Base-by-base conservation (phyloP, 2,329 filamentous ascomycete genomes). In the Didymella segeticola region DNA sequence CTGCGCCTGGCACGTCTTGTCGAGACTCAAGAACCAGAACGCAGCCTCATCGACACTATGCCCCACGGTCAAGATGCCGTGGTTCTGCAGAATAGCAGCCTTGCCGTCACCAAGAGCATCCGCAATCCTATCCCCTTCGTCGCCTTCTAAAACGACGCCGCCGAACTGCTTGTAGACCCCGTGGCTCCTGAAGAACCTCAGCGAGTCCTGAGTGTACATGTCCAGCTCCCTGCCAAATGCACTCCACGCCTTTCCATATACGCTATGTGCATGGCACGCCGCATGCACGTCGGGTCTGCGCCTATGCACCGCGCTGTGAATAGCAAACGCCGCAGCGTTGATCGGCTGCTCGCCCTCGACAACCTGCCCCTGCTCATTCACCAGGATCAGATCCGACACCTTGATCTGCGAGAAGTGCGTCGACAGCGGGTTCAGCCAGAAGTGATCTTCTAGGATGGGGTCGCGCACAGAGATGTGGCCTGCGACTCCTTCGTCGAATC, bases 141-240 rank as follows among this genome's bases (percentile, higher is more conserved):
- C 79, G 1, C 70, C 71, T 4, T 72, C 77, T 14, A 75, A 70
- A 2, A 78, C 76, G 0, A 79, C 75, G 11, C 74, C 80, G 1
- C 69, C 76, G 45, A 74, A 76, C 26, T 76, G 68, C 27, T 63
- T 71, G 34, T 75, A 78, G 8, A 79, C 77, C 39, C 70, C 69
- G 57, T 78, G 76, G 52, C 61, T 60, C 43, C 71, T 72, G 53
- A 72, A 75, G 59, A 79, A 80, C 2, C 77, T 64, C 41, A 79
- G 59, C 30, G 72, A 72, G 53, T 81, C 79, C 53, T 82, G 79
- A 0, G 78, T 81, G 26, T 80, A 78, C 74, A 78, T 78, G 37
- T 80, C 77, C 9, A 80, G 64, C 50, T 76, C 69, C 25, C 75
- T 63, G 0, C 79, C 79, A 61, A 81, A 81, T 1, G 75, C 77